Percentiles rank a stretch among this genome's conserved stretches.
Conservation (phyloP, 2,329 filamentous ascomycete species). For the Fusarium sp. region DNA sequence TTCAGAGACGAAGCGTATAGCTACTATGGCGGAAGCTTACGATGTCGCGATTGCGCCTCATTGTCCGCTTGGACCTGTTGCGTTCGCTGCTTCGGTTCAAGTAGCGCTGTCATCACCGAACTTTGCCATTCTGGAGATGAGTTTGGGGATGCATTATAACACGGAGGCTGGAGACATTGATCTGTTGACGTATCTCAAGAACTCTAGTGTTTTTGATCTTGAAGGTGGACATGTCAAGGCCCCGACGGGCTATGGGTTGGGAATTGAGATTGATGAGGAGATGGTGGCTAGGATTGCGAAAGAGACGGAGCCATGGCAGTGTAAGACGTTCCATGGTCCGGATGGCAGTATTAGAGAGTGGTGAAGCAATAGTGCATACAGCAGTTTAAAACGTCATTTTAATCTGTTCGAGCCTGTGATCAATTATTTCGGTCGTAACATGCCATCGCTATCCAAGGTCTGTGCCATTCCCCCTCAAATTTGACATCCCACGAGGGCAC, state of each 20-base stretch:
- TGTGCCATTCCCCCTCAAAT: not conserved
- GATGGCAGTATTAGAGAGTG: slow-evolving; percentile 21
- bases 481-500: not conserved
- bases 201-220: slow-evolving; percentile 72
- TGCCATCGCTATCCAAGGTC: fast-evolving
- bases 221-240: slow-evolving; percentile 72
- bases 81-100: slow-evolving; percentile 76
- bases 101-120: slow-evolving; percentile 69
- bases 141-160: slow-evolving; percentile 82
- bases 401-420: not conserved
- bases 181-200: slow-evolving; percentile 71
- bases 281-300: slow-evolving; percentile 67
- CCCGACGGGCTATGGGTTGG: slow-evolving; percentile 68
- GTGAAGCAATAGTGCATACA: not conserved
- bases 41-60: slow-evolving; percentile 79
- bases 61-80: slow-evolving; percentile 77
- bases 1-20: slow-evolving; percentile 74
- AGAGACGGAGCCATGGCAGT: slow-evolving; percentile 69
- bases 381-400: fast-evolving
- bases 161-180: slow-evolving; percentile 69
- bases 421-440: too few relatives aligned
- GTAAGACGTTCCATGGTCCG: slow-evolving; percentile 9
- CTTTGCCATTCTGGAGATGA: slow-evolving; percentile 82
- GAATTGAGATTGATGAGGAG: slow-evolving; percentile 77
- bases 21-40: slow-evolving; percentile 76